Conservation (phyloP, 2,329 filamentous ascomycete genomes). For the Pseudogymnoascus sp. region DNA sequence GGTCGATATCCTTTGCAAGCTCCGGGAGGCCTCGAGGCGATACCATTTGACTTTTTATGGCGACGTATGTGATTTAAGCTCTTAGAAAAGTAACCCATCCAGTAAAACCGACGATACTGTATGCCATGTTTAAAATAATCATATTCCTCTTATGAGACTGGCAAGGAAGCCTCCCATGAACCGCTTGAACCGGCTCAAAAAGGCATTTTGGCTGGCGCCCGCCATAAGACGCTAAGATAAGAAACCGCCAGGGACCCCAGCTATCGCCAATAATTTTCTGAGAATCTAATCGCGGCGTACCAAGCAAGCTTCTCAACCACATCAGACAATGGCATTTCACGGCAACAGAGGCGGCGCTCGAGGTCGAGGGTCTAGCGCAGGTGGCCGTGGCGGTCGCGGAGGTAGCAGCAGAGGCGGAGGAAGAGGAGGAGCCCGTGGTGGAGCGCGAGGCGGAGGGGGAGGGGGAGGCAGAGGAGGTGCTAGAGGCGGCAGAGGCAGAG, state of each 20-base stretch:
- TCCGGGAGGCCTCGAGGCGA: not conserved
- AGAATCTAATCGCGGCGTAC: not conserved
- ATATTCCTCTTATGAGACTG: not conserved
- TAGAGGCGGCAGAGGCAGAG: constrained; percentile 23
- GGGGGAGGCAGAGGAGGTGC: constrained; percentile 21
- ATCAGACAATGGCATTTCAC: constrained; percentile 12
- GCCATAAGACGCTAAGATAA: constrained; percentile 2
- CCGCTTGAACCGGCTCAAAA: not conserved
- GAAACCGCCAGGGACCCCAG: constrained; percentile 1
- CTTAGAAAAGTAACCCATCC: not conserved
- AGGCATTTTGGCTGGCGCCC: constrained; percentile 3
- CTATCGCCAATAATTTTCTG: constrained; percentile 12
- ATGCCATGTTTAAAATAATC: not conserved
- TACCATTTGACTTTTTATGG: not conserved
- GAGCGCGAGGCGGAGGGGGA: constrained; percentile 28
- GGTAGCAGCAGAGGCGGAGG: constrained; percentile 22
- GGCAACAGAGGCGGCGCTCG: constrained; percentile 22
- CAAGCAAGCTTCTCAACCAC: constrained; percentile 1
- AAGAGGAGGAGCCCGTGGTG: constrained; percentile 19
- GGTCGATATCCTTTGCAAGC: not conserved
- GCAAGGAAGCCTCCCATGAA: not conserved
- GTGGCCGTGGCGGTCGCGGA: constrained; percentile 22
- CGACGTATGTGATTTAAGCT: not conserved
- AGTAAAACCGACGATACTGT: not conserved
- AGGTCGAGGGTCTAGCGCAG: constrained; percentile 14